Conservation (phyloP, 2,329 filamentous ascomycete species). For the Arthrinium phaeospermum region DNA sequence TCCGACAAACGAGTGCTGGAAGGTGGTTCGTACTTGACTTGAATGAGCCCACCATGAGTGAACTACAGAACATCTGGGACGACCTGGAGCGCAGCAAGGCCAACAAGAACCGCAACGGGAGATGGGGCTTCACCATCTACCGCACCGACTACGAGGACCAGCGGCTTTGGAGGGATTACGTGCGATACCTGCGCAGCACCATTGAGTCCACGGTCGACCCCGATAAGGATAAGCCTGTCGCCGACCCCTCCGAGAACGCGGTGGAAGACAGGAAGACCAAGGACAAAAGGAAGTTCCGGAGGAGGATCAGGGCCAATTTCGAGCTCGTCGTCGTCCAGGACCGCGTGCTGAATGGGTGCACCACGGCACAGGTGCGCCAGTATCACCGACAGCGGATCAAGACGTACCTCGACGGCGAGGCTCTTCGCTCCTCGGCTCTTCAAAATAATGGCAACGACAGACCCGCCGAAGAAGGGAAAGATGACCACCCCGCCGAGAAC, state of each 20-base stretch:
- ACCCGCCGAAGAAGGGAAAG: background rate
- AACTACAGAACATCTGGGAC: background rate
- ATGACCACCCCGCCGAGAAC: background rate
- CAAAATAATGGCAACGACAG: rapidly evolving
- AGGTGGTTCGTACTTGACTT: background rate
- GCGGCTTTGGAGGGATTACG: background rate
- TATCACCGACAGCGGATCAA: background rate
- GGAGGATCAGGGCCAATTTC: background rate
- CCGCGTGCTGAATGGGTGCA: background rate
- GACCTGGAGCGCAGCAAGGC: background rate
- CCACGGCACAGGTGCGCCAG: background rate
- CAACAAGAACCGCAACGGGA: no score
- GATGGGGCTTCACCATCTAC: conserved; percentile 1
- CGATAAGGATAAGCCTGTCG: no score
- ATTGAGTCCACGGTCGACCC: background rate
- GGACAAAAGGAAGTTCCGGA: background rate
- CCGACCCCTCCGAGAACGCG: background rate
- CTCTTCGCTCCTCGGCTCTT: background rate
- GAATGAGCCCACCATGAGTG: background rate
- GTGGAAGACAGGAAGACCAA: background rate
- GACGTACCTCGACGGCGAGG: background rate
- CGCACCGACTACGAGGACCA: background rate
- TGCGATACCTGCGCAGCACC: background rate
- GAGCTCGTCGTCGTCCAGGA: background rate
- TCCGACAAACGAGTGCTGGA: background rate